A percentile compares a stretch with the other conserved stretches of the same genome.
Conservation (phyloP, 768 basidiomycete genomes). For the Postia placenta region DNA sequence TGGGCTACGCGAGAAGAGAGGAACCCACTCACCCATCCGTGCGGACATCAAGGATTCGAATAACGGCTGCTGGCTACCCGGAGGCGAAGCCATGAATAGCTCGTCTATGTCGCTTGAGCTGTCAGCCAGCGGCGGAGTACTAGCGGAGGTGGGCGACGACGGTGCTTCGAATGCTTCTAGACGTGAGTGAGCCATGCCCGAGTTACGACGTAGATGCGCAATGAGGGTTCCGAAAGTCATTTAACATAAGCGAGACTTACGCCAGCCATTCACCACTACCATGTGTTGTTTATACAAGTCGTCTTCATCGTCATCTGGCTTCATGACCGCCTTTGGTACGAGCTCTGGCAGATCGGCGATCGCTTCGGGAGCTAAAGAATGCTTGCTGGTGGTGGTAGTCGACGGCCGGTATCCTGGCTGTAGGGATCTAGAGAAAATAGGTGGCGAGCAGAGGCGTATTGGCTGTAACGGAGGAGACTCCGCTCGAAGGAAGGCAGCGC, state of each 20-base stretch:
- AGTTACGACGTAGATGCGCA: not conserved
- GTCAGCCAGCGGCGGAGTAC: conserved; percentile 33
- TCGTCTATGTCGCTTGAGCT: conserved; percentile 45
- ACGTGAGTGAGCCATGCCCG: not conserved
- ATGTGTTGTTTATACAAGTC: conserved; percentile 46
- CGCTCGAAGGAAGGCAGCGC: conserved; percentile 25
- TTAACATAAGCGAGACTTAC: conserved; percentile 32
- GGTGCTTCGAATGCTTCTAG: conserved; percentile 14
- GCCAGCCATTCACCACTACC: conserved; percentile 58
- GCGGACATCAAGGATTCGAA: conserved; percentile 33
- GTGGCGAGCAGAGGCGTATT: conserved; percentile 30
- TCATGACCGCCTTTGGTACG: conserved; percentile 21
- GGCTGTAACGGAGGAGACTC: conserved; percentile 22
- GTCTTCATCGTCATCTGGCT: conserved; percentile 33
- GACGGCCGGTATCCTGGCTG: conserved; percentile 6
- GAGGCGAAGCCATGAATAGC: conserved; percentile 44
- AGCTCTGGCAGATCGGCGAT: conserved; percentile 21
- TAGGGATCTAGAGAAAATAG: conserved; percentile 39
- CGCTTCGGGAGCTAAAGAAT: conserved; percentile 8
- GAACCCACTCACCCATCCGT: conserved; percentile 40
- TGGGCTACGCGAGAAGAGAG: not conserved
- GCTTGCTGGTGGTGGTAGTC: not conserved
- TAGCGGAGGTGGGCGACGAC: conserved; percentile 13
- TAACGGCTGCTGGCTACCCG: conserved; percentile 36
- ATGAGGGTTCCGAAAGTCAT: not conserved